Base-by-base conservation (phyloP, 495 filamentous ascomycete species). In the Elasticomyces elasticus region DNA sequence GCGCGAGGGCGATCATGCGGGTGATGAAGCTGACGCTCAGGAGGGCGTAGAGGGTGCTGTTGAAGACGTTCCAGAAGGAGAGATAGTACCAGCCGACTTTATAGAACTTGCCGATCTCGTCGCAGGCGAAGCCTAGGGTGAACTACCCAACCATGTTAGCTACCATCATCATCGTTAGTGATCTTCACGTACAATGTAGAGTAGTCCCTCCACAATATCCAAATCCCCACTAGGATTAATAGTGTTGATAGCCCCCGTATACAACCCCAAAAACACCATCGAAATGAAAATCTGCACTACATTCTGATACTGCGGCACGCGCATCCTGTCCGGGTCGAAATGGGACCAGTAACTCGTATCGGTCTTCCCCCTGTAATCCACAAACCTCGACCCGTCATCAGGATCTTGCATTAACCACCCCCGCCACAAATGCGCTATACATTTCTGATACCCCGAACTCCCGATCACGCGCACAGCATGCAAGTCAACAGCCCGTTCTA, bases 371-470 rank as follows among this genome's bases (percentile, higher is more conserved):
- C 79, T 77, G 70, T 94, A 98, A 60, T 85, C 80, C 24, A 95
- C 77, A 61, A 97, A 98, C 23, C 79, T 82, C 12, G 81, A 79
- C 4, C 90, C 87, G 61, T 97, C 89, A 37, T 86, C 78, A 51
- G 94, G 86, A 56, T 97, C 86, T 64, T 97, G 92, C 11, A 91
- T 79, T n/a, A 95, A 76, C 92, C 92, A 98, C 37, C 92, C 92
- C 52, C 78, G 79, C 92, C 92, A 98, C 45, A 98, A 82, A 62
- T 87, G 90, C 42, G 74, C 78, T 62, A 96, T 87, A 64, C 91
- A 96, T 67, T 84, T 92, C 62, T 98, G 92, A 63, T 95, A 98
- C n/a, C 91, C 89, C 0, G 86, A 86, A 13, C 84, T 87, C 15
- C 86, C 85, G 54, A 96, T 96, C 25, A 97, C 78, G 24, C 79